Percentiles rank a stretch among this genome's conserved stretches.
phyloP scores from a whole-genome alignment of 2,329 filamentous ascomycete species.

The Metarhizium anisopliae region DNA sequence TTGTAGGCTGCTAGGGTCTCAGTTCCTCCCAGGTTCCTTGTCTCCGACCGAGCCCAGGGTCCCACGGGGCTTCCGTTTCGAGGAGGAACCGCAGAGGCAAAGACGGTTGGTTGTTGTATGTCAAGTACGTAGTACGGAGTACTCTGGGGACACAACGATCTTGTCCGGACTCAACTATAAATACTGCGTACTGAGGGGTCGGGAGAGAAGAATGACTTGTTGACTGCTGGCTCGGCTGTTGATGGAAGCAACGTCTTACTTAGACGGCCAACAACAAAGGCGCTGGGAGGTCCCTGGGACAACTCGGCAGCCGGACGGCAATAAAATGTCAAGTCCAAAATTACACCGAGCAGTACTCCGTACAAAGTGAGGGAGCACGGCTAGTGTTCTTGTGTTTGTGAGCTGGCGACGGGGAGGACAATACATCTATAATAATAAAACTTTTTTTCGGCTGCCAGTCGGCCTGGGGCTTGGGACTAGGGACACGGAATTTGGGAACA shows the following conservation, averaged over 20 bases:
- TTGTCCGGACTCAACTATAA: no score
- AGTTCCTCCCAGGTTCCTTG: slow-evolving; percentile 5
- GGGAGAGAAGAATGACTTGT: not conserved
- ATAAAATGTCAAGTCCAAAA: no score
- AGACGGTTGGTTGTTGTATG: not conserved
- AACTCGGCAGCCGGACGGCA: no score
- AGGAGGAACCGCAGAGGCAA: slow-evolving; percentile 7
- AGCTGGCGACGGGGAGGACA: slow-evolving; percentile 2
- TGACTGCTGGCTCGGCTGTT: not conserved
- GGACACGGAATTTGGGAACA: not conserved
- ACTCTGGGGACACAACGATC: no score
- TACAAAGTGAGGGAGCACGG: no score
- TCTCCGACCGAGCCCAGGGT: slow-evolving; percentile 9
- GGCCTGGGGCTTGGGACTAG: slow-evolving; percentile 14
- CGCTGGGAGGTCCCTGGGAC: no score
- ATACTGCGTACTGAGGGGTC: no score
- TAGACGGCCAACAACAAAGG: no score
- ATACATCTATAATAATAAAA: not conserved
- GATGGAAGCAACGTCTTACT: not conserved
- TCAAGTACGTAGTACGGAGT: no score
- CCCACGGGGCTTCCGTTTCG: slow-evolving; percentile 8
- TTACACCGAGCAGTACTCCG: no score
- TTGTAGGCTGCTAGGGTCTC: not conserved
- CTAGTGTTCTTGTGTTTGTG: no score
- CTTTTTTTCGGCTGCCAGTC: slow-evolving; percentile 11